Conservation (phyloP, 352 stramenopile genomes). For the Phytophthora foliorum region DNA sequence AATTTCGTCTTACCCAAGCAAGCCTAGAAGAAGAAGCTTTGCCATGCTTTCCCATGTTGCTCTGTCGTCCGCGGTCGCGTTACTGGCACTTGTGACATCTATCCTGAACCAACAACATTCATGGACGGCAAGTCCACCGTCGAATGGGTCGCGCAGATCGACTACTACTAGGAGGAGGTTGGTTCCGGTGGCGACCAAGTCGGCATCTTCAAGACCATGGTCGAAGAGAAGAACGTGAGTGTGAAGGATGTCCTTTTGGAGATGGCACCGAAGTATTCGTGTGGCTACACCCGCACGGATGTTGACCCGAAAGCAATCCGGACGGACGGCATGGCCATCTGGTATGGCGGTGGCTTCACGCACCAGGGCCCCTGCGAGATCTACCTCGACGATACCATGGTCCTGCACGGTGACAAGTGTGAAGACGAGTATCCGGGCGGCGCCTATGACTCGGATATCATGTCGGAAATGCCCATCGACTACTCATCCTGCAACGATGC, state of each 20-base stretch:
- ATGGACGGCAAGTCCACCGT: constrained; percentile 9
- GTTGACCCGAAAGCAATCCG: constrained; percentile 41
- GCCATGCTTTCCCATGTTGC: constrained; percentile 4
- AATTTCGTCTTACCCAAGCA: no score
- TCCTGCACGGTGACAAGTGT: constrained; percentile 48
- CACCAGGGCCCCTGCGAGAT: constrained; percentile 52
- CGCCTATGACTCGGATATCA: constrained; percentile 16
- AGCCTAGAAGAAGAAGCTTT: no score
- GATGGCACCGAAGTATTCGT: constrained; percentile 4
- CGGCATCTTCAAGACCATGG: constrained; percentile 39
- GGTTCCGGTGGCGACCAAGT: constrained; percentile 37
- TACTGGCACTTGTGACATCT: constrained; percentile 8
- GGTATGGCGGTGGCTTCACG: constrained; percentile 45
- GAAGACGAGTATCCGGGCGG: constrained; percentile 41
- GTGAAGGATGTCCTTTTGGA: constrained; percentile 24
- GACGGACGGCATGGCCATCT: constrained; percentile 35
- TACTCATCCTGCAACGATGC: constrained; percentile 45
- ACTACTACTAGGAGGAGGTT: constrained; percentile 41
- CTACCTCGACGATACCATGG: constrained; percentile 54
- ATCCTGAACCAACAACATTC: constrained; percentile 23
- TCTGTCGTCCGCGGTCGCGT: constrained; percentile 8
- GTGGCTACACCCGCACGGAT: constrained; percentile 42
- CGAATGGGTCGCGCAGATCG: constrained; percentile 25
- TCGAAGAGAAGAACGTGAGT: constrained; percentile 36
- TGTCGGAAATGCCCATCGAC: constrained; percentile 45